Evolutionary conservation across 2,329 filamentous ascomycete species (phyloP), one percentile per base, ranked within the genome.

Genomic region (Aspergillus sp.): DNA sequence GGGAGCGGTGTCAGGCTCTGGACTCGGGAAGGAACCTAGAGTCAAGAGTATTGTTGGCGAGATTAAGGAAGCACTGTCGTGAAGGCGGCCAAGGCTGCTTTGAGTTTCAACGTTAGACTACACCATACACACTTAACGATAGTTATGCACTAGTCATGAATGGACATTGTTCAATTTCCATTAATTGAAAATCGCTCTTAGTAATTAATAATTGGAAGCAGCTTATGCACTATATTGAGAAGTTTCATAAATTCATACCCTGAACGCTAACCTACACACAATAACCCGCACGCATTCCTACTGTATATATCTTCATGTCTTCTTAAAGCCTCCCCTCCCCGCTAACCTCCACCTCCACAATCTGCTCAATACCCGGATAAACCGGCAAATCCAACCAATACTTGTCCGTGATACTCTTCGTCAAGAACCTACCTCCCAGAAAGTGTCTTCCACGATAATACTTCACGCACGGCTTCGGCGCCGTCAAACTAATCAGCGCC

Each of bases 361-460:
- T 82, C 77, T 98, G 95, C 75, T 98, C 93, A 65, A 95, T 78
- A 0, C 93, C 95, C 67, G 89, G 82, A 76, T 97, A 99, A 64
- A 85, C 78, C 5, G 94, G 94, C 55, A 96, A 74, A 67, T 95
- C 90, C 62, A 99, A 83, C 51, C 86, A 86, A 78, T 96, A 99
- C 78, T 95, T 97, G 67, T 89, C 85, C 36, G 92, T 90, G 69
- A 97, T 87, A 54, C 83, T 82, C 55, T 86, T 85, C 20, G 90
- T 86, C 70, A 99, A 83, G 71, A 99, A 99, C 84, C 91, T 82
- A 56, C 95, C 95, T 7, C 95, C 95, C 57, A 99, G 77, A 71
- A 98, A 99, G 80, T 99, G 95, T 51, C 91, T 85, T 0, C 94
- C 95, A 63, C 81, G 86, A 75, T 96, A 99, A 73, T 87, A 86